Evolutionary conservation across 768 basidiomycete species (phyloP).

Genomic region (Tricholomella constricta): DNA sequence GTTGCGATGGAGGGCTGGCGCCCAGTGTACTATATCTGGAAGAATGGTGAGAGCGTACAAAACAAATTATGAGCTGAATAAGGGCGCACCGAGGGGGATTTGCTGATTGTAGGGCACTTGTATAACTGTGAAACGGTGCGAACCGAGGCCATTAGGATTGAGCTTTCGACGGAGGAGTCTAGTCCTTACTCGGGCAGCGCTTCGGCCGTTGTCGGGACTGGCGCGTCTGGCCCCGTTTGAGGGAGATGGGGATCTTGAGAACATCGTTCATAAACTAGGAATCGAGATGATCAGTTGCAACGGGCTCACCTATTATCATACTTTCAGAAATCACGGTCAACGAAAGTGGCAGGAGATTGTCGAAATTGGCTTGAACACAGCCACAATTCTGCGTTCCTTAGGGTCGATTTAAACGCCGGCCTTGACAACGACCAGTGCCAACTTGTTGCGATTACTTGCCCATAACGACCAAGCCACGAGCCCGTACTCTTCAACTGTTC

Average conservation of each 20-base stretch:
- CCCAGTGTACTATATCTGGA: slow-evolving; percentile 4
- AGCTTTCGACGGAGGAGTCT: neutral
- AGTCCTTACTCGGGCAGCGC: neutral
- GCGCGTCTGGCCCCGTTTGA: neutral
- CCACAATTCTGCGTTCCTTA: too few species aligned
- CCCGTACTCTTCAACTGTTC: too few species aligned
- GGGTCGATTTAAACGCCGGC: too few species aligned
- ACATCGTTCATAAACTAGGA: too few species aligned
- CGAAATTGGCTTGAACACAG: too few species aligned
- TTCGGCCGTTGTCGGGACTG: neutral
- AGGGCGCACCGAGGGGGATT: neutral
- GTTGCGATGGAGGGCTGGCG: slow-evolving; percentile 13
- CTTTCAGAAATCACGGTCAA: neutral
- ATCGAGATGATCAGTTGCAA: neutral
- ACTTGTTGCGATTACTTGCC: too few species aligned
- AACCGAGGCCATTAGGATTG: neutral
- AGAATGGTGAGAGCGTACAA: neutral
- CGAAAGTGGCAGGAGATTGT: too few species aligned
- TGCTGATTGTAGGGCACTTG: neutral
- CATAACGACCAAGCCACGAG: too few species aligned
- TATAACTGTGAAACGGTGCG: neutral
- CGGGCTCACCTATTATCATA: neutral
- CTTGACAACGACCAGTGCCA: too few species aligned
- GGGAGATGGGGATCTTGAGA: neutral
- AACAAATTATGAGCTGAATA: neutral